Evolutionary conservation across 2,329 filamentous ascomycete species (phyloP), one percentile per base, ranked within the genome.

Genomic region (Diatrype stigma): DNA sequence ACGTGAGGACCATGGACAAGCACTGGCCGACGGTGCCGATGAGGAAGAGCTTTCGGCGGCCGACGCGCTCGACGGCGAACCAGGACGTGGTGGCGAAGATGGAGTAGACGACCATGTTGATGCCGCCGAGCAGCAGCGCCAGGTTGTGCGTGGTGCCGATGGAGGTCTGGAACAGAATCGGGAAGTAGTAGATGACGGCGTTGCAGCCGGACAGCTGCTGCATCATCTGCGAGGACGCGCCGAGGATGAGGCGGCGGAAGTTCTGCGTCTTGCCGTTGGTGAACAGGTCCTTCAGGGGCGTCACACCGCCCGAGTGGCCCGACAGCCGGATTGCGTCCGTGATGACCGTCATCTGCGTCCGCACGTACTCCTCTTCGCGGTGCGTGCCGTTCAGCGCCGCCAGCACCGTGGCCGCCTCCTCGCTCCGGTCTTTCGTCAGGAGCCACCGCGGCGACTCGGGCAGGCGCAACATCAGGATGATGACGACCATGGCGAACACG

Each of bases 241-340:
- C 83, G 7, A 86, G 74, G 35, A 85, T 51, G 71, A 86, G 80
- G 26, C 84, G 77, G 4, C 83, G 78, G 66, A 85, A 78, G 59
- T 86, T 80, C 66, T 86, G 83, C 0, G 80, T 84, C 63, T 80
- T 82, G 51, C 83, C 82, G 45, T 74, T 73, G 2, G 81, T 84
- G 60, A 84, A 76, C 2, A 85, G 73, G 2, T 79, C 75, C 50
- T 51, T 56, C 19, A 67, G 59, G 11, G 58, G 56, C 2, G 65
- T 67, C 32, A 61, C 57, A 38, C 65, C 64, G 14, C 63, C 63
- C 1, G 53, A 52, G 48, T 67, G 64, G 11, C 66, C 66, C 6
- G 65, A 62, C 8, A 62, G 61, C 3, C 58, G 57, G 48, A 68
- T 65, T 7, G 66, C 66, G 21, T 67, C 64, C 14, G 56, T 53